phyloP scores from a whole-genome alignment of 179 eudicot species.

The Beta lomatogona region DNA sequence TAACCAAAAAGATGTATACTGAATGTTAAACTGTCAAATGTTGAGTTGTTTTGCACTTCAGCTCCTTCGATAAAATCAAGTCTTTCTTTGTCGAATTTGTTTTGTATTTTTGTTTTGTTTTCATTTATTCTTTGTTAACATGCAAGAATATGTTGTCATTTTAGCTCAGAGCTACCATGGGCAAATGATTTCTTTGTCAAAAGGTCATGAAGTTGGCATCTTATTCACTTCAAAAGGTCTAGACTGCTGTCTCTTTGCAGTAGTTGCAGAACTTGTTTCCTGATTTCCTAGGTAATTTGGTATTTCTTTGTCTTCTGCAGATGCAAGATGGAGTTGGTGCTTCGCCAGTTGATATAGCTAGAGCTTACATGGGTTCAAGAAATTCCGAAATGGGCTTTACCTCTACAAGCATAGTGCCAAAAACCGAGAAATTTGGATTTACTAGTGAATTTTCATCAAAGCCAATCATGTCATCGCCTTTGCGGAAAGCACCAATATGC shows the following conservation, averaged over 20 bases:
- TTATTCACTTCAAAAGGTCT: conserved; percentile 32
- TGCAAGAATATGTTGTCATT: conserved; percentile 33
- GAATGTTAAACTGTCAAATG: background rate
- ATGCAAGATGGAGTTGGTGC: conserved; percentile 57
- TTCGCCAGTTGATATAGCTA: conserved; percentile 88
- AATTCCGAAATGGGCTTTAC: conserved; percentile 45
- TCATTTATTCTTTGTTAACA: conserved; percentile 14
- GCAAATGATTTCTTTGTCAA: conserved; percentile 28
- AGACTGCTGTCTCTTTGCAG: conserved; percentile 25
- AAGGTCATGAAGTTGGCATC: conserved; percentile 37
- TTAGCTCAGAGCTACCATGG: conserved; percentile 31
- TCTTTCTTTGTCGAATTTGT: background rate
- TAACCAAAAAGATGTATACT: background rate
- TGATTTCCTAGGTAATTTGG: conserved; percentile 1
- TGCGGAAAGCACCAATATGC: conserved; percentile 59
- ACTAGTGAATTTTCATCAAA: conserved; percentile 43
- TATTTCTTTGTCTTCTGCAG: conserved; percentile 38
- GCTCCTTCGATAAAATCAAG: background rate
- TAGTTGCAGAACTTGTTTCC: conserved; percentile 14
- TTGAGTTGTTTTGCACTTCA: background rate
- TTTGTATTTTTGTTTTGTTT: background rate
- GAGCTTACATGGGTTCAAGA: conserved; percentile 86
- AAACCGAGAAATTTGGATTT: conserved; percentile 33
- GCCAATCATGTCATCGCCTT: conserved; percentile 48
- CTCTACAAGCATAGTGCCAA: conserved; percentile 30